Conservation (phyloP, 805 yeast genomes). For the Candida parachauliodes region DNA sequence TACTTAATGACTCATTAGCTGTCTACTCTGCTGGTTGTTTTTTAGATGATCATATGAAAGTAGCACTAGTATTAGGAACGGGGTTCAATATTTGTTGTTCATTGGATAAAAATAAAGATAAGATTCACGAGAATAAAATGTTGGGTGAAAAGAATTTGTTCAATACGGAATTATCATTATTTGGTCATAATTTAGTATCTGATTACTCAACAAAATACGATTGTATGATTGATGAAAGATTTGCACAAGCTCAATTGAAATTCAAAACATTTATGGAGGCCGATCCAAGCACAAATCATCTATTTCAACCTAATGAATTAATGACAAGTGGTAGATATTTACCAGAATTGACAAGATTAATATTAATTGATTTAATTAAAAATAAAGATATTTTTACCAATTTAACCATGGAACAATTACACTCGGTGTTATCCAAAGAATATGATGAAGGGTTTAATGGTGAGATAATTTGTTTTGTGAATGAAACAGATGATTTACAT, state of each 20-base stretch:
- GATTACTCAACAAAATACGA: slow-evolving; percentile 37
- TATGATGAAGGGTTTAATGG: slow-evolving; percentile 37
- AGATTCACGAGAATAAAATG: slow-evolving; percentile 13
- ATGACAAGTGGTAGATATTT: slow-evolving; percentile 55
- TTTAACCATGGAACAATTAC: slow-evolving; percentile 12
- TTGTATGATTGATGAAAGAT: slow-evolving; percentile 28
- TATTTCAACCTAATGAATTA: slow-evolving; percentile 57
- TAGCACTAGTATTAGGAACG: slow-evolving; percentile 67
- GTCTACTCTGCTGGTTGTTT: slow-evolving; percentile 54
- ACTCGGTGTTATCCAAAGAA: slow-evolving; percentile 8
- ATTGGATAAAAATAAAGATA: slow-evolving; percentile 15
- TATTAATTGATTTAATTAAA: slow-evolving; percentile 31
- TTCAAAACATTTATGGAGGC: slow-evolving; percentile 27
- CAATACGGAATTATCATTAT: slow-evolving; percentile 56
- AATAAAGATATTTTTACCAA: slow-evolving; percentile 23
- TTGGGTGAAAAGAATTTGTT: slow-evolving; percentile 22
- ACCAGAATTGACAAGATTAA: slow-evolving; percentile 49
- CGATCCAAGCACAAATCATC: slow-evolving; percentile 15
- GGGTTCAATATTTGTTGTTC: slow-evolving; percentile 58
- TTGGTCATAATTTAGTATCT: slow-evolving; percentile 38
- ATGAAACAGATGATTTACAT: slow-evolving; percentile 23
- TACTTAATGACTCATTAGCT: slow-evolving; percentile 66
- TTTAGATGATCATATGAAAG: slow-evolving; percentile 27
- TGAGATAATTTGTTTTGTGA: slow-evolving; percentile 37
- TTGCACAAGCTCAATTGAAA: slow-evolving; percentile 10